Base-by-base conservation (phyloP, 2,329 filamentous ascomycete species). In the Aureobasidium pullulans region DNA sequence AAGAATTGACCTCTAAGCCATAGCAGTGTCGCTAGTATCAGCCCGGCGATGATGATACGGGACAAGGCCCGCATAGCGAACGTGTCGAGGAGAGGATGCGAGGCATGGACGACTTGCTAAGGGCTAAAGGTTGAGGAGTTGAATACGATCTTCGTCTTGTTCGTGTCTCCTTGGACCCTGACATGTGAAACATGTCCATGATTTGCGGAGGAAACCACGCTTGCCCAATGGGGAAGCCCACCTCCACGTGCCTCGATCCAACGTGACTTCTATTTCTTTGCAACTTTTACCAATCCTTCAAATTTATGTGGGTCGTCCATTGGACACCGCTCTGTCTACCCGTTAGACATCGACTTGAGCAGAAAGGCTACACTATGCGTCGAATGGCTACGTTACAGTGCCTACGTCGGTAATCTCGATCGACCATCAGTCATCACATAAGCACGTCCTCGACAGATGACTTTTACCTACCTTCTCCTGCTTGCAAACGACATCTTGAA, bases 51-150 rank as follows among this genome's bases (percentile, higher is more conserved):
- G 28, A 57, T 13, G 15, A 57, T 39, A 11, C 54, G 43, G 13
- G 52, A 57, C 28, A 44, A 4, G 7, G 52, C 52, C n/a, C 52
- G 52, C 52, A 57, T 57, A 29, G 39, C 52, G 37, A 54, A 54
- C 29, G 23, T 40, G 16, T 19, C 19, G 31, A 23, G 31, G 23
- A 8, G 7, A 16, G 28, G 39, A 9, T 7, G 15, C 23, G 50
- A 40, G 19, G 50, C 50, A 54, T 54, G 28, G 32, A 43, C 15
- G 6, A 6, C 40, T 32, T 40, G 34, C 5, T 16, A 7, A 6
- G 6, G 5, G 6, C 23, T 29, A 10, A 11, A 46, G 4, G 39
- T 29, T 28, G 16, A 46, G 4, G 39, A 36, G 40, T 46, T 13
- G 28, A 6, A 43, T 43, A 23, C 37, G 37, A 53, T 15, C 34